Evolutionary conservation across 257 asterid species (phyloP).

Genomic region (Forsythia suspensa): DNA sequence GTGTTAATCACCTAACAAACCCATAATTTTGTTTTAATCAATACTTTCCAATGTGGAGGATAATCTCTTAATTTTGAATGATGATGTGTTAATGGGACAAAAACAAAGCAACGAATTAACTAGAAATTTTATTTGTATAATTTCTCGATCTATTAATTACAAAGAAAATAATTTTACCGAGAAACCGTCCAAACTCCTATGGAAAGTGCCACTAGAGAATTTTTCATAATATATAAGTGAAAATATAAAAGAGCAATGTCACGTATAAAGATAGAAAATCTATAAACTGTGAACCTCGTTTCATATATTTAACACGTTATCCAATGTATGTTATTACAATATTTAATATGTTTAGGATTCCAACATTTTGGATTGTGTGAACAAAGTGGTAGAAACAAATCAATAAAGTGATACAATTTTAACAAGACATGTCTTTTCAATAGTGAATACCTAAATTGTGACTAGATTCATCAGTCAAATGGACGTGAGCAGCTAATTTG

Average conservation of each 20-base stretch:
- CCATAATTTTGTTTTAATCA: background rate
- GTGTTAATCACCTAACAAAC: background rate
- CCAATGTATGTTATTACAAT: background rate
- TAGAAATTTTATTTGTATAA: no score
- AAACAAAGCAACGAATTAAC: background rate
- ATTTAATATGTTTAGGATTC: background rate
- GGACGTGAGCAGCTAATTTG: slow-evolving; percentile 6
- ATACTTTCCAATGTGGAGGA: background rate
- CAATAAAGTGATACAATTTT: slow-evolving; percentile 29
- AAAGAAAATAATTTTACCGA: no score
- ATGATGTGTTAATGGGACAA: background rate
- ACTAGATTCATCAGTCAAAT: background rate
- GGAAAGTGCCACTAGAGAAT: no score
- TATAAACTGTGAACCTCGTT: no score
- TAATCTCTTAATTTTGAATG: background rate
- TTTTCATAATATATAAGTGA: no score
- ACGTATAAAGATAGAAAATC: no score
- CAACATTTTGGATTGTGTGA: background rate
- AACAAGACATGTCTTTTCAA: slow-evolving; percentile 31
- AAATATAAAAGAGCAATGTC: no score
- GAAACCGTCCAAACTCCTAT: no score
- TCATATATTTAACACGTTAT: background rate
- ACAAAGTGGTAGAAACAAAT: background rate
- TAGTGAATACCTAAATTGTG: slow-evolving; percentile 15
- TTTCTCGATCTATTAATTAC: background rate